Base-by-base conservation (phyloP, 371 early-diverging fungal genomes). In the Mortierella sp. region DNA sequence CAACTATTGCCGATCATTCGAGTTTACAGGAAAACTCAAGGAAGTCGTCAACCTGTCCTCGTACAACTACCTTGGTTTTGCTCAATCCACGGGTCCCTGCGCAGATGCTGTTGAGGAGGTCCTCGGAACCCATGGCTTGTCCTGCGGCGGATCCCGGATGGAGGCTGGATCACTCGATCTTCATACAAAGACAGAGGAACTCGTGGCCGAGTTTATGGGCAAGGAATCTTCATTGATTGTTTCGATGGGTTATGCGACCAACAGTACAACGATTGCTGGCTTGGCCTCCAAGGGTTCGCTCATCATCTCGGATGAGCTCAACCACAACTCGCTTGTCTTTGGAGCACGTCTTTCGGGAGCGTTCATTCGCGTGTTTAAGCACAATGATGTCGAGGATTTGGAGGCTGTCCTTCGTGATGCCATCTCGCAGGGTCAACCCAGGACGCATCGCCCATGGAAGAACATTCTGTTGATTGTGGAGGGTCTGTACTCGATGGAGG, bases 1-100 rank as follows among this genome's bases (percentile, higher is more conserved):
- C 28, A 96, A 99, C 81, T 92, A 90, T 68, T 97, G 98, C 85
- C 84, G 86, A 47, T 90, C 96, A 6, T 98, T 97, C 83, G 70
- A 87, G 86, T 84, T 85, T 66, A 98, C 98, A 37, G 99, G 99
- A 50, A 90, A 84, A 21, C 88, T 84, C 46, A 90, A 84, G 44
- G 90, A 93, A 72, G 89, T 89, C 19, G 90, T 99, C 69, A 99
- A 99, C 81, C 86, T 99, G 75, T 95, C 97, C 14, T 98, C 98
- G 12, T 99, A 99, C 89, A 99, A 99, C 82, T 99, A 99, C 82
- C 91, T 99, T 44, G 99, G 99, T 1, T 99, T 99, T 86, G 97
- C 98, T 43, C 94, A 95, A 75, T 91, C 87, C 70, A 81, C 92
- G 19, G 98, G 98, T 1, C 92, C 94, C 7, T 98, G 98, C 70